Percentiles rank a stretch among this genome's conserved stretches.
These are phyloP conservation scores for Phalaenopsis hybrid DNA, from an alignment of 116 monocot genomes.

Conservation along the genomic window DNA sequence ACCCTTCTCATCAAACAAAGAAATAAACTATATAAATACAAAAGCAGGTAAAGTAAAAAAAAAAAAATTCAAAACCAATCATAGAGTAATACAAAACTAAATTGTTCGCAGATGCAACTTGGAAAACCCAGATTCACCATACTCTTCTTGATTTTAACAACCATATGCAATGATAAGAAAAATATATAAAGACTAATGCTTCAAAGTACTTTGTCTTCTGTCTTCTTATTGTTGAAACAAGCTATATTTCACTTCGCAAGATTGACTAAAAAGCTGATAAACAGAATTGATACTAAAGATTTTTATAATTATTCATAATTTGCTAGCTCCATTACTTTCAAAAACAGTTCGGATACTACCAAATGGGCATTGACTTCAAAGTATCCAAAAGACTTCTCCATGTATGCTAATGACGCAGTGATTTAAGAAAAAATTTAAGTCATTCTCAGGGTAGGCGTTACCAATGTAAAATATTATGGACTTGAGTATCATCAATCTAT, in stretches of 20 bases:
- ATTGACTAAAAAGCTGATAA: no score
- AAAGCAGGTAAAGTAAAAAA: neutral
- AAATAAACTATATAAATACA: neutral
- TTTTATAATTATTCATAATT: no score
- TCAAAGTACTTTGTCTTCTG: neutral
- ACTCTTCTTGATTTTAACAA: neutral
- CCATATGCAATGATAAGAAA: neutral
- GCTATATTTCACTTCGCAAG: neutral
- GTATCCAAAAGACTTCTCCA: neutral
- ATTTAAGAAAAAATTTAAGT: neutral
- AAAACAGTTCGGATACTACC: neutral
- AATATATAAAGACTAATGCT: neutral
- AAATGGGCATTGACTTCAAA: neutral
- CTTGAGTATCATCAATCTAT: neutral
- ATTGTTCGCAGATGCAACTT: no score
- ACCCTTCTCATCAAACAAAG: neutral
- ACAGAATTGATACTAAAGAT: no score
- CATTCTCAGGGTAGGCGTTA: neutral
- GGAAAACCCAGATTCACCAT: neutral
- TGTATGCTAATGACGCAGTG: neutral
- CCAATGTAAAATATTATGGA: no score
- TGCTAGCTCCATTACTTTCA: neutral
- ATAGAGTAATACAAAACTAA: neutral
- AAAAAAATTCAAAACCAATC: neutral
- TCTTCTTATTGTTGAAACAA: neutral